These are phyloP conservation scores for Aschersonia sp. DNA, from an alignment of 2,329 filamentous ascomycete genomes.

Conservation along the genomic window DNA sequence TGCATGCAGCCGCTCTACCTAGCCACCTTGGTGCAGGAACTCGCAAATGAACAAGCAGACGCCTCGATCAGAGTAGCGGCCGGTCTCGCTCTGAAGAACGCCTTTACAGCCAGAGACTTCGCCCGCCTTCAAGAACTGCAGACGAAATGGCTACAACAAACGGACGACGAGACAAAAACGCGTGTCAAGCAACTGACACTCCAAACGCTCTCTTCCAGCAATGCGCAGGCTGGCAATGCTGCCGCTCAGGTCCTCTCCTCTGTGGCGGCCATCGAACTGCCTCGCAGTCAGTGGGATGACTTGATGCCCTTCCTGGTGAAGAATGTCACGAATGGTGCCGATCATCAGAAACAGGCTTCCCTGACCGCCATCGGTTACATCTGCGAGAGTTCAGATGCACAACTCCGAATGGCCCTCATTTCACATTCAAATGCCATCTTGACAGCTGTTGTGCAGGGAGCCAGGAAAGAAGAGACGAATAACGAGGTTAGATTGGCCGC, in stretches of 20 bases:
- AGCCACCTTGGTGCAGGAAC: constrained; percentile 78
- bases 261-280: constrained; percentile 88
- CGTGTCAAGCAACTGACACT: constrained; percentile 84
- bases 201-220: constrained; percentile 67
- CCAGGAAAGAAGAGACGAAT: constrained; percentile 90
- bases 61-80: constrained; percentile 83
- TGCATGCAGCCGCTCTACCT: constrained; percentile 69
- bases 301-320: constrained; percentile 80
- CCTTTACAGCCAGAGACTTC: constrained; percentile 87
- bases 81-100: constrained; percentile 94
- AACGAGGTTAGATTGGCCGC: constrained; percentile 80
- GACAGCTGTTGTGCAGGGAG: constrained; percentile 93
- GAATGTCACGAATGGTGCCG: constrained; percentile 75
- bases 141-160: constrained; percentile 78
- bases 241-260: constrained; percentile 91
- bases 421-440: constrained; percentile 94
- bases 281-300: constrained; percentile 83
- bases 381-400: constrained; percentile 85
- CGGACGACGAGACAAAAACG: constrained; percentile 68
- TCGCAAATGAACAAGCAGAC: constrained; percentile 78
- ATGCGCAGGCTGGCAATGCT: constrained; percentile 72
- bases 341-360: constrained; percentile 86
- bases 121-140: constrained; percentile 79
- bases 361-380: constrained; percentile 96
- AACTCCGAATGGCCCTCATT: constrained; percentile 67